Evolutionary conservation across 495 filamentous ascomycete genomes (phyloP), one percentile per base, ranked within the genome.

Genomic region (Coniosporium apollinis): DNA sequence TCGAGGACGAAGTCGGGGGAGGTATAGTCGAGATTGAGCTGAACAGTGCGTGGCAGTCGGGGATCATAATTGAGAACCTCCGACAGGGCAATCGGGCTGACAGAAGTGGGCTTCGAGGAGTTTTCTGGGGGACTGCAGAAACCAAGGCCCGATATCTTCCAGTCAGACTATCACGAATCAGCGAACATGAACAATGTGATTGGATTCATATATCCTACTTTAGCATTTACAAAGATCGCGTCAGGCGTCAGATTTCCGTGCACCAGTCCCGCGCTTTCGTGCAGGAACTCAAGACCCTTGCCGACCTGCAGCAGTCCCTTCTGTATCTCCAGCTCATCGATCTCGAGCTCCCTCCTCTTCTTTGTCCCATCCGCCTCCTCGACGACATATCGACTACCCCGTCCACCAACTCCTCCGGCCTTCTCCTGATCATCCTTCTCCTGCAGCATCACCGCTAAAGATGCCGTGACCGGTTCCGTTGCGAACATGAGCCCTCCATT

Each of bases 261-360:
- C 1, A 96, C 81, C 17, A 96, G 64, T 0, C 81, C 83, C 19
- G 89, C 89, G 50, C 87, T 94, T 52, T 96, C 89, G 47, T 97
- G 89, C 14, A 97, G 61, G 46, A 97, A 97, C 57, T 97, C 86
- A 17, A 97, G 61, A 13, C 85, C 89, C 53, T 93, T 94, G 42
- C 81, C 83, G 25, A 96, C 68, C 56, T 97, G 89, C 31, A 94
- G 58, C 28, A 96, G 55, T 0, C 89, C 89, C 58, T 96, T 96
- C 54, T 96, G 89, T 43, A 96, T 89, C 54, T 97, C 89, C 43
- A 97, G 60, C 58, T 97, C 89, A 51, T 97, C 91, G 38, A 97
- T 86, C 51, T 96, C 89, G 2, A 94, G 44, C 49, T 96, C 91
- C 43, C 83, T 63, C 48, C 54, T 41, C 19, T 74, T 65, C 39